Evolutionary conservation across 345 rosid species (phyloP).

Genomic region (Salix caprea): DNA sequence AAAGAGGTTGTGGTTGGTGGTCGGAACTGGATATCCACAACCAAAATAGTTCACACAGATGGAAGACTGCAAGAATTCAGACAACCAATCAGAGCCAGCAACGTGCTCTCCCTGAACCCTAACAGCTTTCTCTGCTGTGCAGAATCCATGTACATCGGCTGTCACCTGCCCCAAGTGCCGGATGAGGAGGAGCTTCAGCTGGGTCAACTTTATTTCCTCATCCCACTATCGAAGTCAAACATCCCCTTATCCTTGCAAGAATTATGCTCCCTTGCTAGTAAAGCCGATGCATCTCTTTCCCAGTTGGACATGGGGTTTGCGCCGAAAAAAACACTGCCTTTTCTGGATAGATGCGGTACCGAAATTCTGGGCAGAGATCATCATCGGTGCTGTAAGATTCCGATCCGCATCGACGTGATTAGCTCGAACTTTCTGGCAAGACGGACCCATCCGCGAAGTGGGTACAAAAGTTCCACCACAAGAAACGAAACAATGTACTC

Average conservation of each 20-base stretch:
- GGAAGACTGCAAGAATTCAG: constrained; percentile 37
- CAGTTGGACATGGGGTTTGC: neutral
- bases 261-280: constrained; percentile 38
- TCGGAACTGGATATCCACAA: constrained; percentile 19
- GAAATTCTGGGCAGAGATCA: neutral
- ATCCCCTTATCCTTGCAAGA: constrained; percentile 33
- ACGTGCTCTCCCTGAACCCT: constrained; percentile 29
- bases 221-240: constrained; percentile 35
- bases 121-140: constrained; percentile 42
- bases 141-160: constrained; percentile 36
- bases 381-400: constrained; percentile 7
- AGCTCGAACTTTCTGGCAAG: neutral
- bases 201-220: constrained; percentile 44
- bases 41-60: constrained; percentile 33
- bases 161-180: constrained; percentile 13
- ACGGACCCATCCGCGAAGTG: neutral
- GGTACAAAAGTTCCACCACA: neutral
- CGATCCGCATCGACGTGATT: neutral
- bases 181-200: constrained; percentile 39
- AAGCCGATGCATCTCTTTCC: constrained; percentile 35
- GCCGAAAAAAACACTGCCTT: neutral
- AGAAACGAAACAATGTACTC: neutral
- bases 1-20: neutral
- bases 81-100: constrained; percentile 31
- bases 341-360: neutral